phyloP scores from a whole-genome alignment of 2,329 filamentous ascomycete species.

The Colletotrichum gloeosporioides region DNA sequence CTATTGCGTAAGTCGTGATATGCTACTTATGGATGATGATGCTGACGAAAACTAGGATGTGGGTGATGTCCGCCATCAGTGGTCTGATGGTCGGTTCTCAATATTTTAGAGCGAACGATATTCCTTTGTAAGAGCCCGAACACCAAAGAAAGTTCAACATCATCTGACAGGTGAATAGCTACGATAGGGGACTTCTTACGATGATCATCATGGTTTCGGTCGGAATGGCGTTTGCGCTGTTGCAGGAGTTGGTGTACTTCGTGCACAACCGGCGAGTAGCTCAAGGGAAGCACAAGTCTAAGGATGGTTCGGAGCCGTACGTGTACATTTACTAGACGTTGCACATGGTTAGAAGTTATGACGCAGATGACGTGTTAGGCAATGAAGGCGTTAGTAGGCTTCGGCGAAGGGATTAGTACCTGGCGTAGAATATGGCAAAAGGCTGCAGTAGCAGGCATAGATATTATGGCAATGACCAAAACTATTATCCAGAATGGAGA shows the following conservation, averaged over 20 bases:
- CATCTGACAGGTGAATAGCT: slow-evolving; percentile 31
- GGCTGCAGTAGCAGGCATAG: neutral
- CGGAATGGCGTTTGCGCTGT: slow-evolving; percentile 43
- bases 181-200: slow-evolving; percentile 46
- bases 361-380: neutral
- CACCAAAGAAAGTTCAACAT: too few relatives aligned
- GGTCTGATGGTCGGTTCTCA: slow-evolving; percentile 57
- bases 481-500: neutral
- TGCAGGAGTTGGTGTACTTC: slow-evolving; percentile 45
- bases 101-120: slow-evolving; percentile 49
- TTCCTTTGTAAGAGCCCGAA: slow-evolving; percentile 38
- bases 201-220: slow-evolving; percentile 50
- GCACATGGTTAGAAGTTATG: neutral
- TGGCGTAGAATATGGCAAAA: neutral
- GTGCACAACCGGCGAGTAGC: slow-evolving; percentile 38
- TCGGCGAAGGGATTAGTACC: neutral
- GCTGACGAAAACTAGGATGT: slow-evolving; percentile 32
- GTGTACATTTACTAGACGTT: slow-evolving; percentile 14
- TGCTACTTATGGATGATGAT: neutral
- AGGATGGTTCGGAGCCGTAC: slow-evolving; percentile 22
- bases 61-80: slow-evolving; percentile 56
- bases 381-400: neutral
- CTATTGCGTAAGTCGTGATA: slow-evolving; percentile 44
- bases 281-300: slow-evolving; percentile 22
- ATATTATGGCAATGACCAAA: neutral